Conservation (phyloP, 495 filamentous ascomycete genomes). For the Cercophora sp. region DNA sequence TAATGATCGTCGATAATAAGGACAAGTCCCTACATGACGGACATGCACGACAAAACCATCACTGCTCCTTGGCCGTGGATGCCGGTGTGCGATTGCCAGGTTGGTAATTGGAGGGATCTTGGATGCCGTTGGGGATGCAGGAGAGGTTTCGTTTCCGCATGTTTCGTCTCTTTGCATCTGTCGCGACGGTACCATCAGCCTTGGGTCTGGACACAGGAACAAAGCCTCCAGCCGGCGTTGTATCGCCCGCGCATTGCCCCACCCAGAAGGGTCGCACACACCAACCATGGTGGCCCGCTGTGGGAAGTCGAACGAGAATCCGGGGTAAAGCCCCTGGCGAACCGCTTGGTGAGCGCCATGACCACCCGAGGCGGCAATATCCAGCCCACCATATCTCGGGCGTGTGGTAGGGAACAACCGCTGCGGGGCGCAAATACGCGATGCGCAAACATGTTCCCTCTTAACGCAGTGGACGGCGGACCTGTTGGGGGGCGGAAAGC, state of each 20-base stretch:
- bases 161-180: background rate
- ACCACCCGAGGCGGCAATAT: conserved; percentile 9
- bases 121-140: too few species aligned
- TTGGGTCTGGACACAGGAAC: background rate
- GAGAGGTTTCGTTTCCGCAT: conserved; percentile 4
- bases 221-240: too few species aligned
- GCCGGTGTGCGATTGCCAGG: too few species aligned
- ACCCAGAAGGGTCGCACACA: background rate
- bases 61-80: too few species aligned
- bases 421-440: background rate
- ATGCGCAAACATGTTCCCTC: background rate
- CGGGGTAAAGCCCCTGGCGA: conserved; percentile 23
- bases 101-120: too few species aligned
- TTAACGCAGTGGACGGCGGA: background rate
- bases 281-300: background rate
- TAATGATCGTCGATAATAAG: conserved; percentile 10
- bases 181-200: background rate
- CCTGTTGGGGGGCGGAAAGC: background rate
- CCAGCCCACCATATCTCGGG: background rate
- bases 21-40: background rate
- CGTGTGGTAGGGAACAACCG: too few species aligned
- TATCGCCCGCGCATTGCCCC: background rate
- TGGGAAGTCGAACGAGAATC: conserved; percentile 19
- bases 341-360: conserved; percentile 5
- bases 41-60: conserved; percentile 2